Percentiles rank a stretch among this genome's conserved stretches.
phyloP scores from a whole-genome alignment of 2,329 filamentous ascomycete genomes.

The Colletotrichum musicola region DNA sequence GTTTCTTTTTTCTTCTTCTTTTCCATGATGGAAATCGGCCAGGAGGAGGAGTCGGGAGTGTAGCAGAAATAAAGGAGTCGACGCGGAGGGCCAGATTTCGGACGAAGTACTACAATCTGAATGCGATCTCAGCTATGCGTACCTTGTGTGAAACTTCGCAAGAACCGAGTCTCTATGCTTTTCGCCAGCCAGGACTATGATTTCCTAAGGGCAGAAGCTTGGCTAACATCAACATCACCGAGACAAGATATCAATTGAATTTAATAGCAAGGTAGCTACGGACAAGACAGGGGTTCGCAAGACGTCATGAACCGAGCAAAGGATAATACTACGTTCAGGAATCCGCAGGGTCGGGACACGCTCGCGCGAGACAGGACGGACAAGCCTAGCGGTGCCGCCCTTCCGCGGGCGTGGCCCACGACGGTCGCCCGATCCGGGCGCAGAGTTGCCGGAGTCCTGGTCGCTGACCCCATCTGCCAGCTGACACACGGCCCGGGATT shows the following conservation, averaged over 20 bases:
- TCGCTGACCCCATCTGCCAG: conserved; percentile 26
- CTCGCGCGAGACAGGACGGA: conserved; percentile 6
- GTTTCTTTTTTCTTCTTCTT: not conserved
- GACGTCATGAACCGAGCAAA: not conserved
- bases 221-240: not conserved
- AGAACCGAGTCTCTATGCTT: too few relatives aligned
- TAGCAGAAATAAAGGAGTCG: not conserved
- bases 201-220: too few relatives aligned
- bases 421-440: conserved; percentile 33
- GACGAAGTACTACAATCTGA: too few relatives aligned
- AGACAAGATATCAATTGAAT: not conserved
- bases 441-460: conserved; percentile 14
- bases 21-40: not conserved
- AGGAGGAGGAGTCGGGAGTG: not conserved
- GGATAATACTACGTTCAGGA: not conserved
- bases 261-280: not conserved
- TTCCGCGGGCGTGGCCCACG: conserved; percentile 32
- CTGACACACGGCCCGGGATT: conserved; percentile 29
- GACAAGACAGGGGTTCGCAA: not conserved
- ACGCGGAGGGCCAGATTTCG: too few relatives aligned
- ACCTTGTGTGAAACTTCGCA: too few relatives aligned
- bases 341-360: conserved; percentile 19
- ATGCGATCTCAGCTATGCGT: too few relatives aligned
- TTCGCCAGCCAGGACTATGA: too few relatives aligned
- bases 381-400: conserved; percentile 33